These are phyloP conservation scores for Citrus sp. DNA, from an alignment of 345 rosid species.

Conservation along the genomic window DNA sequence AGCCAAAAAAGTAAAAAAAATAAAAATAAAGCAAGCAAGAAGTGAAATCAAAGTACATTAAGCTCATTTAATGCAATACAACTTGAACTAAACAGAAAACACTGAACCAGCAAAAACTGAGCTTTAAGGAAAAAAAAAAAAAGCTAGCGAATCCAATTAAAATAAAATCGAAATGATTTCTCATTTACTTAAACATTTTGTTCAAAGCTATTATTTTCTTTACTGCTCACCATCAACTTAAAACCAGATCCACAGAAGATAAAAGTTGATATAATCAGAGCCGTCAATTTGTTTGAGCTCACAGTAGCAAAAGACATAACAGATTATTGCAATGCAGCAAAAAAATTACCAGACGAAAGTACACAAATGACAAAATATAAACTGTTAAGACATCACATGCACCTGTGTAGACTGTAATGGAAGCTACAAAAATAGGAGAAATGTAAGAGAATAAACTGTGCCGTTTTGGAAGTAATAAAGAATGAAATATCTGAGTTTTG, in stretches of 20 bases:
- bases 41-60: neutral
- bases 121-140: neutral
- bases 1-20: neutral
- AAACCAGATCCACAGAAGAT: slow-evolving; percentile 33
- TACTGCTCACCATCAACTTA: neutral
- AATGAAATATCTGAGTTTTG: neutral
- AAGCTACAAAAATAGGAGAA: slow-evolving; percentile 5
- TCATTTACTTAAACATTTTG: neutral
- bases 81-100: neutral
- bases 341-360: neutral
- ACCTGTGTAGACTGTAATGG: neutral
- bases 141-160: neutral
- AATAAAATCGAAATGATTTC: slow-evolving; percentile 8
- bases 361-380: neutral
- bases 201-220: neutral
- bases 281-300: neutral
- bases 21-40: neutral
- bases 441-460: slow-evolving; percentile 7
- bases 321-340: slow-evolving; percentile 36
- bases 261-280: neutral
- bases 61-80: slow-evolving; percentile 11
- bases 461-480: neutral
- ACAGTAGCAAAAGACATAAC: slow-evolving; percentile 10
- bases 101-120: neutral
- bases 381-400: neutral